Evolutionary conservation across 2,329 filamentous ascomycete species (phyloP).

Genomic region (Leptoxyphium fumago): DNA sequence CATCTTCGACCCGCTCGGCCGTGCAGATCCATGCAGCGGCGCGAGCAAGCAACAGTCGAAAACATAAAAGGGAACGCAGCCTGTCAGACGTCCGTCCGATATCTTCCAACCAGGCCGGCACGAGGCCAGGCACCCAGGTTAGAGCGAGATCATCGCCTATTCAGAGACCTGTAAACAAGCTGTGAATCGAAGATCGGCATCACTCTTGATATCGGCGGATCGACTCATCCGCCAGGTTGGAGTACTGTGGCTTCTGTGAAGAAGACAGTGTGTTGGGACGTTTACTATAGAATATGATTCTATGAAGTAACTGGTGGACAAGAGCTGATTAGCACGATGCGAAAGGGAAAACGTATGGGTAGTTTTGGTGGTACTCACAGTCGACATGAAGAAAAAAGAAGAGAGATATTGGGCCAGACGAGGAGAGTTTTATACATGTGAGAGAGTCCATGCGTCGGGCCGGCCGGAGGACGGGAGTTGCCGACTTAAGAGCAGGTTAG

Average conservation of each 20-base stretch:
- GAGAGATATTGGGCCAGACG: neutral
- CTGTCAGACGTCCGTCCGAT: constrained; percentile 21
- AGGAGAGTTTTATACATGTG: too few relatives aligned
- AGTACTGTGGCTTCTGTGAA: constrained; percentile 82
- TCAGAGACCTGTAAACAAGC: constrained; percentile 3
- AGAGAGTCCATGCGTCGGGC: too few relatives aligned
- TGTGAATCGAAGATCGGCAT: constrained; percentile 30
- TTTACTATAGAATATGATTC: constrained; percentile 98
- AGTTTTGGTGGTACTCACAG: neutral
- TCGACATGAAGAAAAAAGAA: neutral
- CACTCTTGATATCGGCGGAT: constrained; percentile 83
- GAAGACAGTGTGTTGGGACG: constrained; percentile 73
- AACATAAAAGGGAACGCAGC: constrained; percentile 7
- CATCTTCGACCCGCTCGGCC: neutral
- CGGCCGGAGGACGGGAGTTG: too few relatives aligned
- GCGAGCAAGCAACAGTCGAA: neutral
- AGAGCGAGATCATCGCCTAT: constrained; percentile 22
- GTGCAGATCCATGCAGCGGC: neutral
- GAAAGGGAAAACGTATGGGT: neutral
- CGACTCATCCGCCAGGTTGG: constrained; percentile 85
- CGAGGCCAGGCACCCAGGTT: constrained; percentile 17
- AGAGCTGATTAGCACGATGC: neutral
- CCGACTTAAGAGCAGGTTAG: too few relatives aligned
- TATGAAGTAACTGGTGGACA: constrained; percentile 23
- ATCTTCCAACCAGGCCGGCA: constrained; percentile 18